Percentiles rank a stretch among this genome's conserved stretches.
phyloP scores from a whole-genome alignment of 2,329 filamentous ascomycete genomes.

The Xylaria sp. region DNA sequence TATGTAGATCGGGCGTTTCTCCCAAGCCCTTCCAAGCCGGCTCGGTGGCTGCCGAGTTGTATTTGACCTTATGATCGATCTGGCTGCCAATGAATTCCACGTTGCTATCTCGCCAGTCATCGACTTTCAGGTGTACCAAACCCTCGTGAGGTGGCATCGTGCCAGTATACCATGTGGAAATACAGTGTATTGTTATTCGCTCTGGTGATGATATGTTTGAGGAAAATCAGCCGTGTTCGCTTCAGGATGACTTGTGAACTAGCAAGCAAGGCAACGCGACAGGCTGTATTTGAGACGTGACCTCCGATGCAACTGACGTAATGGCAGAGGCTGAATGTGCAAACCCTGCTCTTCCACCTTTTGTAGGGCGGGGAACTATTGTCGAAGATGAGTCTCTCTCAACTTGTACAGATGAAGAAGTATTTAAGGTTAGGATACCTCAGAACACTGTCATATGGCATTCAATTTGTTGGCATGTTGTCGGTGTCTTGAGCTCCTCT shows the following conservation, averaged over 20 bases:
- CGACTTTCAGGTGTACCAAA: slow-evolving; percentile 70
- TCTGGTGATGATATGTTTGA: background rate
- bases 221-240: background rate
- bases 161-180: background rate
- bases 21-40: slow-evolving; percentile 75
- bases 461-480: too few species aligned
- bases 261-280: background rate
- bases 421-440: too few species aligned
- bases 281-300: background rate
- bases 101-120: slow-evolving; percentile 76
- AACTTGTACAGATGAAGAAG: too few species aligned
- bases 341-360: slow-evolving; percentile 18
- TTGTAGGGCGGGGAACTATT: slow-evolving; percentile 34
- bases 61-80: slow-evolving; percentile 75
- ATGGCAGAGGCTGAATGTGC: slow-evolving; percentile 35
- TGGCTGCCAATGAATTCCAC: slow-evolving; percentile 72
- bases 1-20: slow-evolving; percentile 62
- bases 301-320: slow-evolving; percentile 40
- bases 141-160: slow-evolving; percentile 71
- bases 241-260: background rate
- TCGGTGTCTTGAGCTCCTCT: background rate
- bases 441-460: too few species aligned
- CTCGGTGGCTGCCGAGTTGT: slow-evolving; percentile 72
- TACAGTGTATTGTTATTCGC: background rate
- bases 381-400: background rate